phyloP scores from a whole-genome alignment of 116 monocot genomes.

The Papilionanthe hybrid region DNA sequence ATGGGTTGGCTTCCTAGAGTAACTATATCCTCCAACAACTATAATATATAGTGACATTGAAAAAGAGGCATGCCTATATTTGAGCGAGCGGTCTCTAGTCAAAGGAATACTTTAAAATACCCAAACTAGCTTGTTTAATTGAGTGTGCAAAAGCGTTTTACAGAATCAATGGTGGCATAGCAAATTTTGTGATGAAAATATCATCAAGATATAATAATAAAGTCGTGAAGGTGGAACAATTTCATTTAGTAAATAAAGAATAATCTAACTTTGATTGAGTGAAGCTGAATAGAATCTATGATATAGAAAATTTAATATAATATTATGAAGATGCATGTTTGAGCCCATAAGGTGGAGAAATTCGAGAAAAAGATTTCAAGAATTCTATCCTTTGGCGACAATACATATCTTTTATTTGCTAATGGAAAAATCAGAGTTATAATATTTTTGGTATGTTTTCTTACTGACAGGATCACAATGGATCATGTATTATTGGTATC shows the following conservation, averaged over 20 bases:
- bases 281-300: neutral
- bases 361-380: neutral
- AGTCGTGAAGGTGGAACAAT: neutral
- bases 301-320: neutral
- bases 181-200: neutral
- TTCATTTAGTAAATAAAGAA: neutral
- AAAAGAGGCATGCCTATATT: neutral
- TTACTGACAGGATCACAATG: neutral
- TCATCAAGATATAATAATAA: conserved; percentile 6
- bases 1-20: neutral
- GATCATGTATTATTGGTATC: neutral
- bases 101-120: neutral
- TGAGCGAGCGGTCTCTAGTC: neutral
- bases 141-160: neutral
- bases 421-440: neutral
- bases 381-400: neutral
- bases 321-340: neutral
- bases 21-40: neutral
- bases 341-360: neutral
- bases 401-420: neutral
- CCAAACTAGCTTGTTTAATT: neutral
- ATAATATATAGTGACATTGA: neutral
- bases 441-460: neutral
- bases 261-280: neutral
- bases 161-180: neutral